These are phyloP conservation scores for Mycena citricolor DNA, from an alignment of 1,284 basidiomycete genomes.

Conservation along the genomic window DNA sequence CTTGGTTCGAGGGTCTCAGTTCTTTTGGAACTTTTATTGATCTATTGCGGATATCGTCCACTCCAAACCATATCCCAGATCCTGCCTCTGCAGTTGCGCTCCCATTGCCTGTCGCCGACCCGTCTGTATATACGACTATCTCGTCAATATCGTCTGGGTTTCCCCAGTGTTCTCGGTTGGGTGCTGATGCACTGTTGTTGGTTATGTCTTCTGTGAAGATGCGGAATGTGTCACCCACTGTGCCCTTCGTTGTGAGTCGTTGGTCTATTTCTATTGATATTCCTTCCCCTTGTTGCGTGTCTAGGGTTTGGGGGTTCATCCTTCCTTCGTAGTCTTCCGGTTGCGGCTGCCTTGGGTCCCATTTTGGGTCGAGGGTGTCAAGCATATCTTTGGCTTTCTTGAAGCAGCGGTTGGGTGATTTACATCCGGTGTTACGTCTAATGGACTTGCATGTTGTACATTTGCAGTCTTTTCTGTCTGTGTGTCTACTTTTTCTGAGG, in stretches of 20 bases:
- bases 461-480: background rate
- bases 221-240: constrained; percentile 12
- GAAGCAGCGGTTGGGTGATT: background rate
- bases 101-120: constrained; percentile 22
- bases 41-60: constrained; percentile 2
- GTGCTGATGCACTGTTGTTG: background rate
- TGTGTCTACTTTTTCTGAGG: background rate
- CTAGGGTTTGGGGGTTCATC: background rate
- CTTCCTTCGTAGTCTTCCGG: constrained; percentile 13
- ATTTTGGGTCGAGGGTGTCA: background rate
- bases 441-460: background rate
- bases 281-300: constrained; percentile 6
- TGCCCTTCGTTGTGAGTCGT: background rate
- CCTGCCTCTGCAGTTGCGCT: background rate
- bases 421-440: background rate
- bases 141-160: background rate
- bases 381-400: background rate
- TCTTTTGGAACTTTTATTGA: background rate
- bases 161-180: background rate
- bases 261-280: constrained; percentile 6
- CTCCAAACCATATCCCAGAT: constrained; percentile 5
- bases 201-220: constrained; percentile 16
- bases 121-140: background rate
- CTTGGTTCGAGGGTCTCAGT: background rate
- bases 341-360: background rate